phyloP scores from a whole-genome alignment of 2,329 filamentous ascomycete species.

The Sphaerulina vaccinii region DNA sequence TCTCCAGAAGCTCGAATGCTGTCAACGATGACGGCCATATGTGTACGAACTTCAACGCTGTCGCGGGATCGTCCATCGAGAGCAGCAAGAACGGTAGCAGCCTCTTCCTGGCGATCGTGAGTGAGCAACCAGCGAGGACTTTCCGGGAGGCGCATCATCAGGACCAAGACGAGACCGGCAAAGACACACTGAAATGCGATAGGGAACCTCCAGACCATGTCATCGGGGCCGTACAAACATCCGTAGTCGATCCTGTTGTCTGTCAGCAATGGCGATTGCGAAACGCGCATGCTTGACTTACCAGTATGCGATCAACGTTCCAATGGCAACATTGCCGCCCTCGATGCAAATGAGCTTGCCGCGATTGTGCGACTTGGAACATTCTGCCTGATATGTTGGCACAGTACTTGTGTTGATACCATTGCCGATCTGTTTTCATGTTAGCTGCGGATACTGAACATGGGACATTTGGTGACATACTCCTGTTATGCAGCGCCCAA shows the following conservation, averaged over 20 bases:
- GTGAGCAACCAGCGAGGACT: slow-evolving; percentile 49
- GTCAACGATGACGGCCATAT: slow-evolving; percentile 18
- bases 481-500: slow-evolving; percentile 54
- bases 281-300: too few species aligned
- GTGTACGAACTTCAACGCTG: slow-evolving; percentile 58
- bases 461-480: background rate
- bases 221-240: slow-evolving; percentile 38
- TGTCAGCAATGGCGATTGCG: too few species aligned
- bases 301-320: slow-evolving; percentile 54
- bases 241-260: slow-evolving; percentile 54
- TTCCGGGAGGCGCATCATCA: slow-evolving; percentile 47
- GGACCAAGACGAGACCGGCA: slow-evolving; percentile 45
- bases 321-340: slow-evolving; percentile 53
- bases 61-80: slow-evolving; percentile 51
- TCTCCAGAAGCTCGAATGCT: slow-evolving; percentile 26
- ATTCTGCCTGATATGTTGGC: slow-evolving; percentile 56
- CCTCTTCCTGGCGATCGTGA: slow-evolving; percentile 48
- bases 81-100: slow-evolving; percentile 51
- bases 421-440: slow-evolving; percentile 44
- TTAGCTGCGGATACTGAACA: background rate
- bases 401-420: slow-evolving; percentile 58
- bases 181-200: slow-evolving; percentile 55
- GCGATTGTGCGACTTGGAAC: slow-evolving; percentile 55
- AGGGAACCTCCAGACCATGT: slow-evolving; percentile 52
- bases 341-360: slow-evolving; percentile 63